These are phyloP conservation scores for Penstemon newberryi DNA, from an alignment of 257 asterid genomes.

Conservation along the genomic window DNA sequence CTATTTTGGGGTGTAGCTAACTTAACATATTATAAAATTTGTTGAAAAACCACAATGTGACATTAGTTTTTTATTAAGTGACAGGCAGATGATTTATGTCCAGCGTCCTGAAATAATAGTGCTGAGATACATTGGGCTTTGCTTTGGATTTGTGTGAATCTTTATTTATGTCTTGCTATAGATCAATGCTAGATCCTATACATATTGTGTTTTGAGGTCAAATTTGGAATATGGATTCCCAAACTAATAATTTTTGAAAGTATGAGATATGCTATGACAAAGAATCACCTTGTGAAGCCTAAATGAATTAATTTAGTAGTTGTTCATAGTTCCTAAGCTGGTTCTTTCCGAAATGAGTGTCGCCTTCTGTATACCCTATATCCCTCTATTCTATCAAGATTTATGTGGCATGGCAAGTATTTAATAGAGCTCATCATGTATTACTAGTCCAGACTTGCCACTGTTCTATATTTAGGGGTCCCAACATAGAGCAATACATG, in stretches of 20 bases:
- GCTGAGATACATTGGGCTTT: neutral
- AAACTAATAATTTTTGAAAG: neutral
- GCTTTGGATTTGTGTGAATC: neutral
- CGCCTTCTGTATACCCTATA: too few relatives aligned
- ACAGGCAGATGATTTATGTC: neutral
- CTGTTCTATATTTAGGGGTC: neutral
- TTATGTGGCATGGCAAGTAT: neutral
- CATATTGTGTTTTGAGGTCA: neutral
- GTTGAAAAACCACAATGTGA: neutral
- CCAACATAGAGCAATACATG: neutral
- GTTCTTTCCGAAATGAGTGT: neutral
- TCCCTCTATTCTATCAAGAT: neutral
- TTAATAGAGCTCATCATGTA: neutral
- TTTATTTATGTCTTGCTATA: neutral
- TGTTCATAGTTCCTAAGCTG: too few relatives aligned
- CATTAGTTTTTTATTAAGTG: neutral
- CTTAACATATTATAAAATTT: neutral
- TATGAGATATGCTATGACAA: neutral
- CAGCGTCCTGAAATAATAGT: neutral
- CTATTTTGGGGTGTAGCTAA: neutral
- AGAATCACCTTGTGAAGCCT: neutral
- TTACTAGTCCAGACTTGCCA: neutral
- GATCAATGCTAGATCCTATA: neutral
- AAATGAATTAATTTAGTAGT: too few relatives aligned
- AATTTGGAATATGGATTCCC: neutral